Percentiles rank a stretch among this genome's conserved stretches.
These are phyloP conservation scores for Diospyros lotus DNA, from an alignment of 148 eudicot genomes.

Conservation along the genomic window DNA sequence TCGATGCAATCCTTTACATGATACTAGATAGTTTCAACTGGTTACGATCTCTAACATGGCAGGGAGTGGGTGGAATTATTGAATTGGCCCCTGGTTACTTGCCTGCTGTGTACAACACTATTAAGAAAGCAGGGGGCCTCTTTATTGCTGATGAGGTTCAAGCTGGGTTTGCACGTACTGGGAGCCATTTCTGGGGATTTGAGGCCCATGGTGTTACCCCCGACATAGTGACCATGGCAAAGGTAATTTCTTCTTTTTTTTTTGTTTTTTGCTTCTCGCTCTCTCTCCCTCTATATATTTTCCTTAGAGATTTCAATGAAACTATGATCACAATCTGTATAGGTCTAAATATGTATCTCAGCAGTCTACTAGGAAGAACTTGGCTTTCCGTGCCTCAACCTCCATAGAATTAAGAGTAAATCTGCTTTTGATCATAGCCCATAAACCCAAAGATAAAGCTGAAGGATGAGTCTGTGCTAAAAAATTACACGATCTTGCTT, in stretches of 20 bases:
- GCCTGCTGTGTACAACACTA: slow-evolving; percentile 57
- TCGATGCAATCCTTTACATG: neutral
- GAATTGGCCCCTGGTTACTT: slow-evolving; percentile 93
- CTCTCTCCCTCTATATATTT: neutral
- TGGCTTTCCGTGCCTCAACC: too few species aligned
- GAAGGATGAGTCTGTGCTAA: too few species aligned
- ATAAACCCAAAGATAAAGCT: too few species aligned
- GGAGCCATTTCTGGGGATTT: slow-evolving; percentile 98
- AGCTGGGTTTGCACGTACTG: slow-evolving; percentile 90
- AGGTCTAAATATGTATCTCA: too few species aligned
- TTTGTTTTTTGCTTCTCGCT: neutral
- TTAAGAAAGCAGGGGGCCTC: slow-evolving; percentile 91
- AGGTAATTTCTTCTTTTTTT: slow-evolving; percentile 33
- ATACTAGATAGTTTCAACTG: neutral
- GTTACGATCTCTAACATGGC: slow-evolving; percentile 9
- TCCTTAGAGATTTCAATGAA: neutral
- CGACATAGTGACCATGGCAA: slow-evolving; percentile 98
- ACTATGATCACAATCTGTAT: neutral
- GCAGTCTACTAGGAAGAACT: too few species aligned
- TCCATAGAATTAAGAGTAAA: too few species aligned
- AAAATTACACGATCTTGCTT: too few species aligned
- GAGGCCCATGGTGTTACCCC: slow-evolving; percentile 92
- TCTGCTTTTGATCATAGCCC: too few species aligned
- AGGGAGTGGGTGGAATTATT: slow-evolving; percentile 98
- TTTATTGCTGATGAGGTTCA: slow-evolving; percentile 97